Percentiles rank a stretch among this genome's conserved stretches.
These are phyloP conservation scores for Blumeria hordei DNA, from an alignment of 2,329 filamentous ascomycete genomes.

Conservation along the genomic window DNA sequence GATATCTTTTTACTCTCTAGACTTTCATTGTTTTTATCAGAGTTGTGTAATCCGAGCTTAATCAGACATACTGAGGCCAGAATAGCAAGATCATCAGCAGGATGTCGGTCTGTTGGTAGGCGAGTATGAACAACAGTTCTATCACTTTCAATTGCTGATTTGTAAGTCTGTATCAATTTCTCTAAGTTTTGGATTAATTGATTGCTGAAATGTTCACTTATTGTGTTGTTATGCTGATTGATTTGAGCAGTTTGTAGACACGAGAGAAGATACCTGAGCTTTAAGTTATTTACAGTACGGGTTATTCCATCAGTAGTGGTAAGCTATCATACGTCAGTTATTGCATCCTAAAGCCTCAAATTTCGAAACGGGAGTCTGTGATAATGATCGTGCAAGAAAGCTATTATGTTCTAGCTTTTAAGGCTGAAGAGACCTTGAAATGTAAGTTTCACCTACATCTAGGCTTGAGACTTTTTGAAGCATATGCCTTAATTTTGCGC, in stretches of 20 bases:
- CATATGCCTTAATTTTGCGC: too few species aligned
- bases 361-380: too few species aligned
- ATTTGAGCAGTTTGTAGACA: conserved; percentile 10
- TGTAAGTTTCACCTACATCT: too few species aligned
- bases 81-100: conserved; percentile 14
- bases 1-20: conserved; percentile 4
- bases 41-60: conserved; percentile 9
- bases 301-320: conserved; percentile 8
- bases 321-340: conserved; percentile 5
- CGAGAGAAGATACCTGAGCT: conserved; percentile 11
- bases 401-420: too few species aligned
- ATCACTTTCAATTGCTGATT: conserved; percentile 8
- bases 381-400: too few species aligned
- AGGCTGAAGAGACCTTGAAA: too few species aligned
- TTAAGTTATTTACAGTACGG: conserved; percentile 10
- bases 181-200: conserved; percentile 8
- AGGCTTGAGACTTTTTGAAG: too few species aligned
- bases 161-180: conserved; percentile 8
- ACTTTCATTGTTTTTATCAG: conserved; percentile 1
- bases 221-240: conserved; percentile 3
- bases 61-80: conserved; percentile 14
- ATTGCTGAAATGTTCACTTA: conserved; percentile 4
- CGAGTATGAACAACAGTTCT: conserved; percentile 9
- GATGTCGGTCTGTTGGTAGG: conserved; percentile 14
- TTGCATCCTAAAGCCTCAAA: not conserved